phyloP scores from a whole-genome alignment of 2,329 filamentous ascomycete species.

The Apiospora kogelbergensis region DNA sequence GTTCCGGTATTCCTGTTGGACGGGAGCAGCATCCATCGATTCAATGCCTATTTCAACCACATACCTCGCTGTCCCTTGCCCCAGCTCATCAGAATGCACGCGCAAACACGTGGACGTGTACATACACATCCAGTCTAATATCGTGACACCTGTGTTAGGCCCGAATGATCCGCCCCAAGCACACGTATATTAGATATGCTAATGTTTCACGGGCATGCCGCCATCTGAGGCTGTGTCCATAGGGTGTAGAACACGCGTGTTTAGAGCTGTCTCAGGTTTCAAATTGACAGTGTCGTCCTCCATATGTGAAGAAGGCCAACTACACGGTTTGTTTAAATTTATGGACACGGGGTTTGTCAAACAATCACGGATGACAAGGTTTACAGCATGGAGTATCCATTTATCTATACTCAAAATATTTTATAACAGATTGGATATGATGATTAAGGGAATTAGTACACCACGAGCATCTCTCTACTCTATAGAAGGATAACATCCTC shows the following conservation, averaged over 20 bases:
- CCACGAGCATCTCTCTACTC: too few species aligned
- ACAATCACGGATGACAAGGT: too few species aligned
- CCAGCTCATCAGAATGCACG: neutral
- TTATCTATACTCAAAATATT: too few species aligned
- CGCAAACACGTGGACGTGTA: neutral
- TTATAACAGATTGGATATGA: neutral
- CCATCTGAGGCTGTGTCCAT: neutral
- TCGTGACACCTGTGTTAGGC: neutral
- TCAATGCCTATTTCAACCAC: neutral
- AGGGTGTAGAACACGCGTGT: neutral
- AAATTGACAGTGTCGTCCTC: neutral
- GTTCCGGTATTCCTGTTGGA: neutral
- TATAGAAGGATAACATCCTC: too few species aligned
- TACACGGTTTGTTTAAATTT: too few species aligned
- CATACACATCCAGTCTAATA: neutral
- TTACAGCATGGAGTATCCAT: too few species aligned
- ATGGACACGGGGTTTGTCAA: too few species aligned
- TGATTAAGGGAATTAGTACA: too few species aligned
- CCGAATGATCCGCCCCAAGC: neutral
- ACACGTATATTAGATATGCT: constrained; percentile 2
- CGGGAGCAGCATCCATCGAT: neutral
- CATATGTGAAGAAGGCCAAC: neutral
- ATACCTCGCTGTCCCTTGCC: neutral
- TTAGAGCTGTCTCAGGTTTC: neutral
- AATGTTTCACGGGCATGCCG: neutral